Evolutionary conservation across 768 basidiomycete species (phyloP).

Genomic region (Cyclocybe cylindracea): DNA sequence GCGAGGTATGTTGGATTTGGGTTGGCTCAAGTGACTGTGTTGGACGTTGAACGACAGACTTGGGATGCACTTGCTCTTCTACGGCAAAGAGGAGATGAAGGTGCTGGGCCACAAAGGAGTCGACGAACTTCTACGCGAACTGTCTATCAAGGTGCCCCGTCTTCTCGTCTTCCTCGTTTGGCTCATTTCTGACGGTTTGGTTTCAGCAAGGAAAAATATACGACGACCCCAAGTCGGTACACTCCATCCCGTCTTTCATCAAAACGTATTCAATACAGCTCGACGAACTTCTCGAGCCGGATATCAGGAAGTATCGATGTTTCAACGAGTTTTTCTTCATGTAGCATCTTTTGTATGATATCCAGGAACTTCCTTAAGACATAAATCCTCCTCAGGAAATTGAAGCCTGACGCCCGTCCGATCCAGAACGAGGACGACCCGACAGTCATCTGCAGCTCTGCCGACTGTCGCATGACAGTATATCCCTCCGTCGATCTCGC

Average conservation of each 20-base stretch:
- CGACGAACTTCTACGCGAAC: slow-evolving; percentile 51
- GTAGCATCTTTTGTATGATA: too few species aligned
- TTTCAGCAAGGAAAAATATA: slow-evolving; percentile 56
- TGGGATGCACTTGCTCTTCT: slow-evolving; percentile 79
- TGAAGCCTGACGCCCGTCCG: slow-evolving; percentile 61
- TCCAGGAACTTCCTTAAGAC: too few species aligned
- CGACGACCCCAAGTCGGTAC: slow-evolving; percentile 50
- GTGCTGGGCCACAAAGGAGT: slow-evolving; percentile 48
- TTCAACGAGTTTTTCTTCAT: slow-evolving; percentile 87
- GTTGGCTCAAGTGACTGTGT: too few species aligned
- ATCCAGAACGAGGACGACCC: slow-evolving; percentile 56
- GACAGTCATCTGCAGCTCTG: slow-evolving; percentile 57
- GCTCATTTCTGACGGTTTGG: neutral
- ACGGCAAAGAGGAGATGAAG: slow-evolving; percentile 50
- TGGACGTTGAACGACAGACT: slow-evolving; percentile 29
- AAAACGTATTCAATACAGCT: slow-evolving; percentile 53
- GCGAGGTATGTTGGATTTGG: slow-evolving; percentile 35
- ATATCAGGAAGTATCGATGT: slow-evolving; percentile 58
- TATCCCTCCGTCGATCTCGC: slow-evolving; percentile 60
- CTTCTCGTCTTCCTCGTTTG: neutral
- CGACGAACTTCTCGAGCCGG: slow-evolving; percentile 63
- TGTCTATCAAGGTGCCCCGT: slow-evolving; percentile 47
- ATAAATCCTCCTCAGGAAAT: too few species aligned
- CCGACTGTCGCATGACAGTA: slow-evolving; percentile 76
- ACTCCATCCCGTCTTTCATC: slow-evolving; percentile 58